Evolutionary conservation across 257 asterid genomes (phyloP).

Genomic region (Paraleonurus japonicus): DNA sequence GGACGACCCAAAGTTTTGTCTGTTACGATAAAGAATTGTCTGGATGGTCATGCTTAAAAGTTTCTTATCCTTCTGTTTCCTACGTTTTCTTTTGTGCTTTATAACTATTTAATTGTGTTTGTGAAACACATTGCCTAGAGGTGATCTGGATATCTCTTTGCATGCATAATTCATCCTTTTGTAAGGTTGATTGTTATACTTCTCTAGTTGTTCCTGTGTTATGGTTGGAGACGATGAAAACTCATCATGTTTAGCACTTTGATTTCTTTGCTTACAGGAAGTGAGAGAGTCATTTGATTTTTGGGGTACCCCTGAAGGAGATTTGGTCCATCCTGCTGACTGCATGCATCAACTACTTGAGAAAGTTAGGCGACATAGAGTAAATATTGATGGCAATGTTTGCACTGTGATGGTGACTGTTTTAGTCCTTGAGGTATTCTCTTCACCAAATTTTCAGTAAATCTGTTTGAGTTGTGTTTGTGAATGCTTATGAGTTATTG

Average conservation of each 20-base stretch:
- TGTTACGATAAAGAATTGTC: neutral
- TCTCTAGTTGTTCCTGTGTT: neutral
- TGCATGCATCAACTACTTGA: constrained; percentile 89
- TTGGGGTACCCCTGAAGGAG: constrained; percentile 98
- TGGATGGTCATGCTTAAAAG: neutral
- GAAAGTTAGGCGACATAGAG: constrained; percentile 82
- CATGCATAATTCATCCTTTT: neutral
- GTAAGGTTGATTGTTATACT: constrained; percentile 4
- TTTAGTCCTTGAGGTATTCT: constrained; percentile 84
- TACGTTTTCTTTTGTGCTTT: neutral
- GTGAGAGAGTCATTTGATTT: constrained; percentile 75
- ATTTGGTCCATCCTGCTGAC: constrained; percentile 89
- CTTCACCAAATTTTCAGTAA: neutral
- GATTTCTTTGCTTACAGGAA: constrained; percentile 50
- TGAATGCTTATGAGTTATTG: neutral
- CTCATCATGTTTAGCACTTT: neutral
- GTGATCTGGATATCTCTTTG: neutral
- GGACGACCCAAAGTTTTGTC: constrained; percentile 10
- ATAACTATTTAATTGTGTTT: neutral
- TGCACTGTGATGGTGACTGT: constrained; percentile 96
- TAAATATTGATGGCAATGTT: constrained; percentile 93
- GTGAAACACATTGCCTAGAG: neutral
- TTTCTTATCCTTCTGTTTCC: neutral
- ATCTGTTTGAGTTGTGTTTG: neutral
- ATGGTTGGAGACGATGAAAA: neutral